Evolutionary conservation across 2,329 filamentous ascomycete species (phyloP), one percentile per base, ranked within the genome.

Genomic region (Biscogniauxia marginata): DNA sequence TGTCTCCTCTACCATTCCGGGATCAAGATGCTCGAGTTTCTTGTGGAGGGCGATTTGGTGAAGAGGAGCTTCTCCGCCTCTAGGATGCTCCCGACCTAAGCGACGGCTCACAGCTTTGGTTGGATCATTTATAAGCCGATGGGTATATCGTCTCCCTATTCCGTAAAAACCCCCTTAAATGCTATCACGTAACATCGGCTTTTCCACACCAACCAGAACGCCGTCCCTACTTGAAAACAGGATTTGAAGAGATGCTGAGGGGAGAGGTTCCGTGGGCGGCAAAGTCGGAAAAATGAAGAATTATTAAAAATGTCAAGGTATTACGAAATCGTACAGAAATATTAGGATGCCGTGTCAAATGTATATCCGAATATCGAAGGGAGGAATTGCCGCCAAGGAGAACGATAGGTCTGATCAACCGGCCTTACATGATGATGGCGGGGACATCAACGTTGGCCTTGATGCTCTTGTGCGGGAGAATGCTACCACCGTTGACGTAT

Each of bases 401-500:
- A 49, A 21, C 20, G 39, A 50, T 39, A 49, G 24, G 48, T 16
- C 19, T 46, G n/a, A 18, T 49, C 23, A n/a, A 34, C 34, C 25
- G 49, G 46, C 52, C 79, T n/a, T 80, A 87, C 84, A 87, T 87
- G 71, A 87, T 87, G 64, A 87, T 87, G 59, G 84, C 84, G 21
- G 84, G 84, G 23, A 84, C 84, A 75, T 99, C 95, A 69, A 99
- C 91, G 75, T 99, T 99, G 70, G 88, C 85, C 84, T 98, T 98
- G 84, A 99, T 98, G 74, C 89, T 95, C 88, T 99, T 99, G 81
- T 99, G 93, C 6, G 93, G 93, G 63, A 99, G 81, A 61, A 99
- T 89, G 68, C 90, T 96, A 70, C 93, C 92, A 69, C 93, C 93
- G 75, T 99, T 99, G 76, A 97, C 95, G 76, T 98, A 97, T 66